Percentiles rank a stretch among this genome's conserved stretches.
phyloP scores from a whole-genome alignment of 2,329 filamentous ascomycete genomes.

The Neophaeococcomyces aloes region DNA sequence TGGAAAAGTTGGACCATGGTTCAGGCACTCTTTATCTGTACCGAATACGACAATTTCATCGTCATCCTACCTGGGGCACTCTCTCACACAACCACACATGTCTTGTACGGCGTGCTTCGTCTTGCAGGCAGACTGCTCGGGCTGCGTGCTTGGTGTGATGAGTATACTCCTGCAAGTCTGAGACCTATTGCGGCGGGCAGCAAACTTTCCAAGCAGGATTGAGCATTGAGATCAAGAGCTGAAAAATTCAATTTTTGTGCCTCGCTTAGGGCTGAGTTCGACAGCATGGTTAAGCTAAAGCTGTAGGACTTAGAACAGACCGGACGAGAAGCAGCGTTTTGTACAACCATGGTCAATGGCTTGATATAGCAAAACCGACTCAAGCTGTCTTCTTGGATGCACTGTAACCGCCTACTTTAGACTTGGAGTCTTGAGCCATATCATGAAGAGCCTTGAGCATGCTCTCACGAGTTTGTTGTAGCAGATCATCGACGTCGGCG shows the following conservation, averaged over 20 bases:
- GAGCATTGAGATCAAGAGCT: not conserved
- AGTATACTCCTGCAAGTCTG: slow-evolving; percentile 2
- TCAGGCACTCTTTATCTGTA: not conserved
- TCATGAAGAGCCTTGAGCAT: slow-evolving; percentile 56
- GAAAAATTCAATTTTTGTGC: not conserved
- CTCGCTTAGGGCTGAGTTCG: not conserved
- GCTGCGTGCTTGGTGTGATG: slow-evolving; percentile 1
- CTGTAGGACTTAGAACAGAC: no score
- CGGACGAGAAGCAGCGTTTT: no score
- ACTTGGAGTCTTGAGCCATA: slow-evolving; percentile 24
- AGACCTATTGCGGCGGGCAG: not conserved
- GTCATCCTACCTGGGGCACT: slow-evolving; percentile 1
- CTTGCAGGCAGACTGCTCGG: not conserved
- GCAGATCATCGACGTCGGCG: slow-evolving; percentile 67
- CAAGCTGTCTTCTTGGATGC: slow-evolving; percentile 1
- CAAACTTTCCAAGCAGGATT: not conserved
- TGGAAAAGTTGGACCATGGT: slow-evolving; percentile 6
- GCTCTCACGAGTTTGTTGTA: slow-evolving; percentile 55
- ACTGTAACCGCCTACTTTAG: not conserved
- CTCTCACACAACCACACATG: not conserved
- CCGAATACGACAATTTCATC: slow-evolving; percentile 1
- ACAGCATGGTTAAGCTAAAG: no score
- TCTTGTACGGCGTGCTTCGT: not conserved
- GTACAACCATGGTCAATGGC: no score
- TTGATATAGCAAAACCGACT: not conserved